These are phyloP conservation scores for Cystobasidium slooffiae DNA, from an alignment of 1,284 basidiomycete genomes.

Conservation along the genomic window DNA sequence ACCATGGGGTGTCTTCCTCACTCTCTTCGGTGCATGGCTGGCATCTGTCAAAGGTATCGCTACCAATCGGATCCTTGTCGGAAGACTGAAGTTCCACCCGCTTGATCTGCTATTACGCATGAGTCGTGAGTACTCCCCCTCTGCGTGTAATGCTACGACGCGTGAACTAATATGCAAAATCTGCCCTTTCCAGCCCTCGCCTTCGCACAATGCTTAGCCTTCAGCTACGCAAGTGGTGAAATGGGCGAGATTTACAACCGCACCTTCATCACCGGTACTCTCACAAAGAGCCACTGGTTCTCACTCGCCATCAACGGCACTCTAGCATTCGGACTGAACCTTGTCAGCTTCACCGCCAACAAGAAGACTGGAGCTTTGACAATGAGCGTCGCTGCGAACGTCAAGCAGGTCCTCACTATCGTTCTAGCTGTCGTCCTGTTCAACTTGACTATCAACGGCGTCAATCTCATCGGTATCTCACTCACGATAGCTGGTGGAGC, in stretches of 20 bases:
- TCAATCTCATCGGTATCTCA: constrained; percentile 77
- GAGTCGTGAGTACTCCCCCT: constrained; percentile 61
- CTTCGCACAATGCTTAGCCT: constrained; percentile 78
- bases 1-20: constrained; percentile 76
- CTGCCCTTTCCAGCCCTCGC: constrained; percentile 64
- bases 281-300: constrained; percentile 64
- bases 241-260: constrained; percentile 63
- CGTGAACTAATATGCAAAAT: background rate
- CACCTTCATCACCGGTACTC: constrained; percentile 58
- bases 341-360: constrained; percentile 71
- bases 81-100: constrained; percentile 68
- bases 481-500: constrained; percentile 82
- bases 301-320: constrained; percentile 72
- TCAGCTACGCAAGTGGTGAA: constrained; percentile 78
- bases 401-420: constrained; percentile 93
- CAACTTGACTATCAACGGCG: constrained; percentile 73
- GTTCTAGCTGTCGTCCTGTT: constrained; percentile 81
- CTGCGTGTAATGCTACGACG: background rate
- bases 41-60: constrained; percentile 89
- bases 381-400: constrained; percentile 85
- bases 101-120: constrained; percentile 81
- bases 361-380: constrained; percentile 80
- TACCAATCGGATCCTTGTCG: constrained; percentile 64
- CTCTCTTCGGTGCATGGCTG: constrained; percentile 81
- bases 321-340: constrained; percentile 88